phyloP scores from a whole-genome alignment of 2,329 filamentous ascomycete genomes.

The Penicillium corylophilum region DNA sequence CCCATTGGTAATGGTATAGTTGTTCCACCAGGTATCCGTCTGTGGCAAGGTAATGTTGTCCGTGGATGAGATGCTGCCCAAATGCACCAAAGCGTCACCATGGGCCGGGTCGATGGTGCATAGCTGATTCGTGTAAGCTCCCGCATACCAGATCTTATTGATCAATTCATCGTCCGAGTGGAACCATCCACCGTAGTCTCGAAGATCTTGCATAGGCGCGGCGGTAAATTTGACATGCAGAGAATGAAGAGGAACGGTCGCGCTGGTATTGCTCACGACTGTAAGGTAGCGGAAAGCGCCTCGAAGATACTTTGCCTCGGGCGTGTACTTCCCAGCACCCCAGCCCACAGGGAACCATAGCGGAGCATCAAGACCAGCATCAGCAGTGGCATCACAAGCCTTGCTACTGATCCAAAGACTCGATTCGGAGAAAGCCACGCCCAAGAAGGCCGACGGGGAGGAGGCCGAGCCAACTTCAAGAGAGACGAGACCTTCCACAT shows the following conservation, averaged over 20 bases:
- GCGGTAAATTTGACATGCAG: conserved; percentile 47
- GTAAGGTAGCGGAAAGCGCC: conserved; percentile 51
- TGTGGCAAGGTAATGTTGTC: conserved; percentile 14
- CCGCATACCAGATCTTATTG: conserved; percentile 58
- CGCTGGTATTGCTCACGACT: conserved; percentile 45
- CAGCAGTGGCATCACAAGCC: conserved; percentile 48
- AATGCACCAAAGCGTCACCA: conserved; percentile 20
- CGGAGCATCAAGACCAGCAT: conserved; percentile 48
- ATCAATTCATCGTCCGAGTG: conserved; percentile 51
- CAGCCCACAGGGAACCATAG: conserved; percentile 48
- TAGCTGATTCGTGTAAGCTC: conserved; percentile 49
- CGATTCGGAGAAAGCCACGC: conserved; percentile 42
- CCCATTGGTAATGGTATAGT: conserved; percentile 30
- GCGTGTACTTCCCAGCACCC: conserved; percentile 41
- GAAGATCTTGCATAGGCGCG: conserved; percentile 38
- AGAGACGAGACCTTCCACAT: conserved; percentile 41
- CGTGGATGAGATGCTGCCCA: conserved; percentile 1
- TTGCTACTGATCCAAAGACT: conserved; percentile 50
- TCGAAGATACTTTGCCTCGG: conserved; percentile 42
- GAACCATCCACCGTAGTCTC: conserved; percentile 53
- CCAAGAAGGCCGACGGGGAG: conserved; percentile 33
- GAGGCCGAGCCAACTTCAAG: conserved; percentile 29
- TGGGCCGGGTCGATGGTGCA: conserved; percentile 31
- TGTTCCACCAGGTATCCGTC: conserved; percentile 32
- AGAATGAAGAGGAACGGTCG: conserved; percentile 37